These are phyloP conservation scores for Trametes elegans DNA, from an alignment of 768 basidiomycete genomes.

Conservation along the genomic window DNA sequence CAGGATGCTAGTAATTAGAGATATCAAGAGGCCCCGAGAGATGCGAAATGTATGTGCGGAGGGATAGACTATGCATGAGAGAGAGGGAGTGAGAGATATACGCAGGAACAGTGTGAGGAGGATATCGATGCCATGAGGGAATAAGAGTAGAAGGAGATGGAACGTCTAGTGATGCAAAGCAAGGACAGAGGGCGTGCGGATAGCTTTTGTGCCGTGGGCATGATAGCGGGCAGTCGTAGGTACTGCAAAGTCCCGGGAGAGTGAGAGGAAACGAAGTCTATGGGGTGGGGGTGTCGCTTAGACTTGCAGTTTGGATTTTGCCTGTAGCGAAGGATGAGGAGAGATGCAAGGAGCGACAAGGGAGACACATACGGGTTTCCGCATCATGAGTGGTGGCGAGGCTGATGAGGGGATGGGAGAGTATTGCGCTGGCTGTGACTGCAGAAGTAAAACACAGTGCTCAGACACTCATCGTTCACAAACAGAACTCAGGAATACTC, in stretches of 20 bases:
- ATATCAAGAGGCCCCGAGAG: constrained; percentile 17
- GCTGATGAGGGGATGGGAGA: constrained; percentile 24
- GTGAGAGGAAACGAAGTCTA: constrained; percentile 21
- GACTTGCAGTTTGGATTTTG: constrained; percentile 29
- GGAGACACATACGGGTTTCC: constrained; percentile 29
- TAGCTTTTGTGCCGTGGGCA: constrained; percentile 22
- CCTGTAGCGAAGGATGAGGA: constrained; percentile 13
- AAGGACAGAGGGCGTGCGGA: constrained; percentile 21
- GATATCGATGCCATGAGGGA: constrained; percentile 25
- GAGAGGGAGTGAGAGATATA: constrained; percentile 12
- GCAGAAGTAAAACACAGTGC: background rate
- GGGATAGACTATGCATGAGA: constrained; percentile 15
- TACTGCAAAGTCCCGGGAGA: constrained; percentile 27
- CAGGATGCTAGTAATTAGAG: constrained; percentile 21
- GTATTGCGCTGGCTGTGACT: constrained; percentile 21
- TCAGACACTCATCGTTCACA: no score
- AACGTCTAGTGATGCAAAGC: constrained; percentile 27
- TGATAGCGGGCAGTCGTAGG: constrained; percentile 13
- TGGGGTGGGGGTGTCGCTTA: constrained; percentile 19
- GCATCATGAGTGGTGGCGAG: constrained; percentile 35
- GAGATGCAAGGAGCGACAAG: background rate
- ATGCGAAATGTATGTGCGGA: constrained; percentile 13
- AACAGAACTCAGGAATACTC: no score
- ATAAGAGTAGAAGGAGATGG: constrained; percentile 15
- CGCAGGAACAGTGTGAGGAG: constrained; percentile 11